Conservation (phyloP, 2,329 filamentous ascomycete species). For the Chrysoporthe cubensis region DNA sequence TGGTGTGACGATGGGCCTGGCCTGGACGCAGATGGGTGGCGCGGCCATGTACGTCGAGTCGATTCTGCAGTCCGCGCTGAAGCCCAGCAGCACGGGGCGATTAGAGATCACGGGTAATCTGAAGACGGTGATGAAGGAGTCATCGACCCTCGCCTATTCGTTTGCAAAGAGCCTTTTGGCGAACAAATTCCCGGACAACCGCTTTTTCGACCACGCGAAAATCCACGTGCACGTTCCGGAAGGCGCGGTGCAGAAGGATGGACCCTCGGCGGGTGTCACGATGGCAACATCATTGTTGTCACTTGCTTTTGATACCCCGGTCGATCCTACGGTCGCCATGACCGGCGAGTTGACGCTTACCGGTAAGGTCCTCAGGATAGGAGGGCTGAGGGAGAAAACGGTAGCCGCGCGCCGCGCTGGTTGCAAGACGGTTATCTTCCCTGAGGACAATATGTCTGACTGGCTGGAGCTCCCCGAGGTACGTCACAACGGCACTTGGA, state of each 20-base stretch:
- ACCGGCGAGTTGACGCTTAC: conserved; percentile 96
- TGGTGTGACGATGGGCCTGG: conserved; percentile 95
- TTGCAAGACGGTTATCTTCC: conserved; percentile 92
- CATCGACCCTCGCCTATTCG: conserved; percentile 90
- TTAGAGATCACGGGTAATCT: conserved; percentile 94
- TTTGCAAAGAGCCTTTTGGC: conserved; percentile 91
- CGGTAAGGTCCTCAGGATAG: conserved; percentile 93
- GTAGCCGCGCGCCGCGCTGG: conserved; percentile 92
- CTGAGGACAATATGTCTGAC: conserved; percentile 91
- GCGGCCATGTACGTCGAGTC: conserved; percentile 97
- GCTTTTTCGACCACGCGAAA: conserved; percentile 94
- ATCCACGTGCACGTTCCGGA: conserved; percentile 97
- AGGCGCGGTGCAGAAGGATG: conserved; percentile 94
- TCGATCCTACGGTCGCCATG: conserved; percentile 92
- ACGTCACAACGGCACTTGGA: conserved; percentile 43
- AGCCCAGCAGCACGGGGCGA: conserved; percentile 72
- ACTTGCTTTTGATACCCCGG: conserved; percentile 75
- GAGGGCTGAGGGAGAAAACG: conserved; percentile 93
- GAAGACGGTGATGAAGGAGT: conserved; percentile 98
- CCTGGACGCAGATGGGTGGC: conserved; percentile 97
- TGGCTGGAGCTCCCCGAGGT: conserved; percentile 97
- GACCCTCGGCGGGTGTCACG: conserved; percentile 89
- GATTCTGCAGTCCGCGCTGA: conserved; percentile 84
- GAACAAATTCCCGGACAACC: conserved; percentile 82
- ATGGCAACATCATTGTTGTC: conserved; percentile 95